A percentile compares a stretch with the other conserved stretches of the same genome.
Evolutionary conservation across 371 early-diverging fungal genomes (phyloP).

Genomic region (Lichtheimia ornata): DNA sequence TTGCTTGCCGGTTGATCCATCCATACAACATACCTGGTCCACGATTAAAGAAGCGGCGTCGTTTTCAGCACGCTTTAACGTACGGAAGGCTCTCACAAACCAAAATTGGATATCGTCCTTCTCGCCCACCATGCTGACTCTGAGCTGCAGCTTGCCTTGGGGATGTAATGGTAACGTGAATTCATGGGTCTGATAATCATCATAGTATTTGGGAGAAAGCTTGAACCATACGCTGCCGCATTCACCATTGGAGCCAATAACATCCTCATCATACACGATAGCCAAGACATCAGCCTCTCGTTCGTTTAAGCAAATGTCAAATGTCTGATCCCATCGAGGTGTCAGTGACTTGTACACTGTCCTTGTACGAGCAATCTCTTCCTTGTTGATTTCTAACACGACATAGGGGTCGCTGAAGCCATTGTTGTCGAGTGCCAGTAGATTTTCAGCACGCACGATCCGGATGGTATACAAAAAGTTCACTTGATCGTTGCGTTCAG

Average conservation of each 20-base stretch:
- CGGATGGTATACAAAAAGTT: slow-evolving; percentile 59
- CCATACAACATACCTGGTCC: slow-evolving; percentile 68
- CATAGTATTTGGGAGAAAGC: slow-evolving; percentile 60
- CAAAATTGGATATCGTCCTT: slow-evolving; percentile 92
- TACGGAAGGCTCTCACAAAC: slow-evolving; percentile 83
- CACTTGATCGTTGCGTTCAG: slow-evolving; percentile 31
- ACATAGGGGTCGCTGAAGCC: slow-evolving; percentile 76
- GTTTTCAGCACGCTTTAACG: slow-evolving; percentile 70
- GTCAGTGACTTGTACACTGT: slow-evolving; percentile 75
- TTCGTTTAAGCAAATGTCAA: slow-evolving; percentile 69
- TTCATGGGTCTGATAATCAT: slow-evolving; percentile 80
- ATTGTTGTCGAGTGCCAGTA: slow-evolving; percentile 57
- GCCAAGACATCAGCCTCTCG: slow-evolving; percentile 65
- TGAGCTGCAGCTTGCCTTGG: slow-evolving; percentile 78
- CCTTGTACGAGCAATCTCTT: slow-evolving; percentile 59
- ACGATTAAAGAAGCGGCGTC: slow-evolving; percentile 75
- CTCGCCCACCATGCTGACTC: slow-evolving; percentile 90
- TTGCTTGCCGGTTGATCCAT: background rate
- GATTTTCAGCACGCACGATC: slow-evolving; percentile 59
- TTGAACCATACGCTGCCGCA: slow-evolving; percentile 73
- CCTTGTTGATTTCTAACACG: slow-evolving; percentile 61
- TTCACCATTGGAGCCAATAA: slow-evolving; percentile 79
- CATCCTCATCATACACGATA: slow-evolving; percentile 76
- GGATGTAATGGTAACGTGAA: slow-evolving; percentile 83
- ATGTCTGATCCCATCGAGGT: slow-evolving; percentile 92